These are phyloP conservation scores for Evernia prunastri DNA, from an alignment of 495 filamentous ascomycete genomes.

Conservation along the genomic window DNA sequence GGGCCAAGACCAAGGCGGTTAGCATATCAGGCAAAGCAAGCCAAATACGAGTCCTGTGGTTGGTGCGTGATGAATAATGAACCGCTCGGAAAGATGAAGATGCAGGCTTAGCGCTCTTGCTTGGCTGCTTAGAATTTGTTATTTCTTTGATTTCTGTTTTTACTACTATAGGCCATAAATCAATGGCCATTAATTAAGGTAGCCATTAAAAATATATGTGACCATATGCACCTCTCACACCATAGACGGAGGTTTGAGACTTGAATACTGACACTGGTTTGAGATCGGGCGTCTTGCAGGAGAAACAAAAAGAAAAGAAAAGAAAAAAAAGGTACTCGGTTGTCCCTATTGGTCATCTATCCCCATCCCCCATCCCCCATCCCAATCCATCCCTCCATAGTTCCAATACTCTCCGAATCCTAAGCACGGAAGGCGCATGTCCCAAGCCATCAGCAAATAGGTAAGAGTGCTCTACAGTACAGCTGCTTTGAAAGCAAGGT, in stretches of 20 bases:
- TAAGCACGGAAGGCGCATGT: background rate
- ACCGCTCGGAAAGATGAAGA: background rate
- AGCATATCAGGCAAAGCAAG: background rate
- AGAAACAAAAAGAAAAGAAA: no score
- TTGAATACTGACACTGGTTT: conserved; percentile 2
- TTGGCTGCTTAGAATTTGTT: no score
- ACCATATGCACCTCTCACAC: no score
- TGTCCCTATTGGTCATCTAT: background rate
- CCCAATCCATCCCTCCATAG: no score
- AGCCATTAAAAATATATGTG: no score
- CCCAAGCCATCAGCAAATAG: background rate
- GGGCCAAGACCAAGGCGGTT: conserved; percentile 4
- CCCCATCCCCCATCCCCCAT: no score
- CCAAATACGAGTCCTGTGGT: background rate
- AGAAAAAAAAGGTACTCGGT: conserved; percentile 5
- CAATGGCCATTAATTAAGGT: no score
- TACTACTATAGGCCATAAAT: no score
- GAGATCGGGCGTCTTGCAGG: conserved; percentile 1
- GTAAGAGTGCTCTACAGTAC: background rate
- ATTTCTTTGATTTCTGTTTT: no score
- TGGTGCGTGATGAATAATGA: background rate
- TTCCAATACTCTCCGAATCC: background rate
- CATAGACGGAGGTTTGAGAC: conserved; percentile 3
- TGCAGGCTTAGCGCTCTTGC: conserved; percentile 6
- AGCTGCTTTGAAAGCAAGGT: no score